Percentiles rank a stretch among this genome's conserved stretches.
phyloP scores from a whole-genome alignment of 2,329 filamentous ascomycete species.

The Colletotrichum sp. region DNA sequence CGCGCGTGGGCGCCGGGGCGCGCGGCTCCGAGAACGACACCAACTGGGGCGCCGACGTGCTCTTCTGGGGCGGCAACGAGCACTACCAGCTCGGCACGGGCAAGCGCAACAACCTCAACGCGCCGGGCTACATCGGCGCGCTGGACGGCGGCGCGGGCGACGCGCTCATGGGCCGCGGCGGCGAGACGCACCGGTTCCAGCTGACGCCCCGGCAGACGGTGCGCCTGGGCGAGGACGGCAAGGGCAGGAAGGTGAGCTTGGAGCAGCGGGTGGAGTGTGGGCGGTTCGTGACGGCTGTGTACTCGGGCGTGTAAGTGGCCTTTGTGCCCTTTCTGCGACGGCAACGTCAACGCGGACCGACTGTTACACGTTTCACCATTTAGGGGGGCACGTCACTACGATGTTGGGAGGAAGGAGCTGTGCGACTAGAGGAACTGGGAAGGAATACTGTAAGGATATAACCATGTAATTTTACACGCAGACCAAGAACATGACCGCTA shows the following conservation, averaged over 20 bases:
- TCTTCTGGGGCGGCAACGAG: conserved; percentile 97
- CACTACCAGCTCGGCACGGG: conserved; percentile 92
- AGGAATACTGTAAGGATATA: conserved; percentile 4
- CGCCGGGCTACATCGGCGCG: conserved; percentile 80
- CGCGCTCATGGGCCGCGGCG: conserved; percentile 60
- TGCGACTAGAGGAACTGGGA: neutral
- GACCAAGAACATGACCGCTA: neutral
- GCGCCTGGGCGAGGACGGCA: conserved; percentile 61
- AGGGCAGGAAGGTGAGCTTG: conserved; percentile 72
- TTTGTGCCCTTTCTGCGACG: neutral
- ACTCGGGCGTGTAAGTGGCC: conserved; percentile 61
- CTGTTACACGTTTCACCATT: conserved; percentile 1
- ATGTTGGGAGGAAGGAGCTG: neutral
- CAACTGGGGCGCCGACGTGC: conserved; percentile 86
- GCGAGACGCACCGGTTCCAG: conserved; percentile 76
- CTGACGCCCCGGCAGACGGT: conserved; percentile 79
- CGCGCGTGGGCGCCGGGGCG: conserved; percentile 62
- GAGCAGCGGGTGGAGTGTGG: conserved; percentile 93
- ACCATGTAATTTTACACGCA: conserved; percentile 7
- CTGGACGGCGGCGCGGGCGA: conserved; percentile 68
- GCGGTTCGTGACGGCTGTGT: conserved; percentile 80
- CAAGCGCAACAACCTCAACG: conserved; percentile 79
- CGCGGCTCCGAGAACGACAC: conserved; percentile 68
- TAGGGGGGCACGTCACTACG: neutral
- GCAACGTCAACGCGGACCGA: neutral